Base-by-base conservation (phyloP, 805 yeast genomes). In the Yarrowia sp. region DNA sequence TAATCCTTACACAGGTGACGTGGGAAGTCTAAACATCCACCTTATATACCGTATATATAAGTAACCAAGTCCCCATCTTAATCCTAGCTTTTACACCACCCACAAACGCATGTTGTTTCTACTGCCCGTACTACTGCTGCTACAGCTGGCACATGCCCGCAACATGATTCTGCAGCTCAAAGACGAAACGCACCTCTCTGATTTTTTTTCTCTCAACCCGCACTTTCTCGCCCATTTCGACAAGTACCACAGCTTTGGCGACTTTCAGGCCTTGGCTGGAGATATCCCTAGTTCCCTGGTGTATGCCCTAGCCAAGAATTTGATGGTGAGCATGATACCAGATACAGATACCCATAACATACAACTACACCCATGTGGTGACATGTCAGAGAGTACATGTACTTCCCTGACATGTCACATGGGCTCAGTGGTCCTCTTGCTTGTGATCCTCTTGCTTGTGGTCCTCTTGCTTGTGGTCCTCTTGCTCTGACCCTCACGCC, bases 191-290 rank as follows among this genome's bases (percentile, higher is more conserved):
- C 38, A 32, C 10, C 40, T 58, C 22, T 58, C 63, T n/a, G 51
- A 58, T n/a, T 41, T 58, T 11, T 58, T 58, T 17, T 6, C 17
- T 8, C 5, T 43, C 12, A 43, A 58, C 7, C 63, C 49, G 36
- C 32, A 32, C 21, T 41, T 43, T 41, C 32, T 58, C n/a, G 40
- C 63, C n/a, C 51, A 58, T 41, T 58, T 58, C 40, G 63, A 58
- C 32, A 58, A 58, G 41, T 58, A 41, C 63, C 63, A 58, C 32
- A 43, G 32, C 16, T 41, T 58, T 22, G 63, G 63, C n/a, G 11
- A 9, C 12, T 58, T 58, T 22, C 63, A 43, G 51, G 63, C 63
- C n/a, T 21, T 58, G 32, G 49, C 63, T 0, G 63, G 63, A 2
- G 63, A 58, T 16, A 40, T 58, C 17, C 63, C 63, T 10, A 58